Evolutionary conservation across 2,329 filamentous ascomycete genomes (phyloP).

Genomic region (Boeremia lycopersici): DNA sequence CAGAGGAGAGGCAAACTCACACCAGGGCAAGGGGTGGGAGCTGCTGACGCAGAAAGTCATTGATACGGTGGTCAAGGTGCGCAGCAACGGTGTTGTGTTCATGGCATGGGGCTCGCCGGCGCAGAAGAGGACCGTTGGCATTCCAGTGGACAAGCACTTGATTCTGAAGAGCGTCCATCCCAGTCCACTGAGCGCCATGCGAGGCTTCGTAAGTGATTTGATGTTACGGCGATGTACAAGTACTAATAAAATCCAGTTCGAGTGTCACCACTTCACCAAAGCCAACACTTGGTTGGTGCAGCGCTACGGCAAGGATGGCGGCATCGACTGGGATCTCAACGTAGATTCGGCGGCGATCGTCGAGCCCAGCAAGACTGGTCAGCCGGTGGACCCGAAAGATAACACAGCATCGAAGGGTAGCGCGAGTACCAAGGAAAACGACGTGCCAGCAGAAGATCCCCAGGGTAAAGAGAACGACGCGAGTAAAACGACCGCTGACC

Average conservation of each 20-base stretch:
- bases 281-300: constrained; percentile 83
- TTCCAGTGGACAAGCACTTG: constrained; percentile 76
- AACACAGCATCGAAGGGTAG: background rate
- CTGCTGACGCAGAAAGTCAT: constrained; percentile 89
- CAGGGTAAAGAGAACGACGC: background rate
- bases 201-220: constrained; percentile 69
- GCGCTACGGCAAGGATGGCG: constrained; percentile 78
- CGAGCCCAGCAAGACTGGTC: constrained; percentile 25
- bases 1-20: constrained; percentile 84
- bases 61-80: constrained; percentile 78
- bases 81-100: constrained; percentile 85
- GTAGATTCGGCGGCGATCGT: constrained; percentile 48
- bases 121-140: constrained; percentile 74
- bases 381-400: constrained; percentile 26
- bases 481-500: background rate
- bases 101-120: constrained; percentile 92
- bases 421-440: constrained; percentile 7
- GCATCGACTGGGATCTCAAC: constrained; percentile 82
- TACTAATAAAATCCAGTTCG: constrained; percentile 60
- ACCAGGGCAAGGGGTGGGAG: constrained; percentile 90
- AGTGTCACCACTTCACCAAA: constrained; percentile 79
- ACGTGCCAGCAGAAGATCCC: background rate
- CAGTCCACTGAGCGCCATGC: constrained; percentile 83
- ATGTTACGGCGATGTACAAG: background rate
- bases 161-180: constrained; percentile 90